A percentile compares a stretch with the other conserved stretches of the same genome.
Evolutionary conservation across 257 asterid genomes (phyloP).

Genomic region (Primulina eburnea): DNA sequence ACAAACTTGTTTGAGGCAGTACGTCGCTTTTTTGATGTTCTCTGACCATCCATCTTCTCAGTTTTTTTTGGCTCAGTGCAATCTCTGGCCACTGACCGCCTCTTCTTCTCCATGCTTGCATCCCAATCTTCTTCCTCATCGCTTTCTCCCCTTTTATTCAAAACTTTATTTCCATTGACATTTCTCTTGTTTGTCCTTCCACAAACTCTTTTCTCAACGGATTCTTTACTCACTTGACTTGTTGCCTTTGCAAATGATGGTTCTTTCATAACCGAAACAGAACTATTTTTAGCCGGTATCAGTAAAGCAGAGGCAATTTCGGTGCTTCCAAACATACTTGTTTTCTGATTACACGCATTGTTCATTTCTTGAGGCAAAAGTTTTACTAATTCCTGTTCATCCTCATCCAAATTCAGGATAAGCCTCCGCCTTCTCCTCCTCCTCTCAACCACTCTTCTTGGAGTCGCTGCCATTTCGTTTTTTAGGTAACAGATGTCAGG

Average conservation of each 20-base stretch:
- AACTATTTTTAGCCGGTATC: constrained; percentile 21
- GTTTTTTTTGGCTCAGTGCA: neutral
- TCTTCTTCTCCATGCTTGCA: constrained; percentile 35
- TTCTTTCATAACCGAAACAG: constrained; percentile 20
- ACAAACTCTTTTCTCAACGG: constrained; percentile 24
- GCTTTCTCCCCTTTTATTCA: constrained; percentile 25
- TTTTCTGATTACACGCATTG: constrained; percentile 22
- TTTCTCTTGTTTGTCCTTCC: constrained; percentile 27
- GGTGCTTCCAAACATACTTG: constrained; percentile 16
- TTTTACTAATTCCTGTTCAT: constrained; percentile 27
- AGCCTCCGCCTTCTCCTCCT: constrained; percentile 42
- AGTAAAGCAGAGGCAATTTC: constrained; percentile 18
- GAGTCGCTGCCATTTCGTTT: constrained; percentile 16
- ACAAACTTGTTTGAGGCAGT: constrained; percentile 41
- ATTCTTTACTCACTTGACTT: constrained; percentile 15
- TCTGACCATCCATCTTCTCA: constrained; percentile 28
- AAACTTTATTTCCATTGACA: constrained; percentile 15
- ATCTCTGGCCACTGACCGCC: constrained; percentile 23
- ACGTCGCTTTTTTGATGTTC: constrained; percentile 39
- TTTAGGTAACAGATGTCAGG: constrained; percentile 20
- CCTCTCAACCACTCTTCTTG: constrained; percentile 26
- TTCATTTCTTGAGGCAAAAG: constrained; percentile 18
- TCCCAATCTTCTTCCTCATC: constrained; percentile 51
- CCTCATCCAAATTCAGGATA: constrained; percentile 39
- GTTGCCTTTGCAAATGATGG: constrained; percentile 18